phyloP scores from a whole-genome alignment of 2,329 filamentous ascomycete genomes.

The Incumbomyces lentus region DNA sequence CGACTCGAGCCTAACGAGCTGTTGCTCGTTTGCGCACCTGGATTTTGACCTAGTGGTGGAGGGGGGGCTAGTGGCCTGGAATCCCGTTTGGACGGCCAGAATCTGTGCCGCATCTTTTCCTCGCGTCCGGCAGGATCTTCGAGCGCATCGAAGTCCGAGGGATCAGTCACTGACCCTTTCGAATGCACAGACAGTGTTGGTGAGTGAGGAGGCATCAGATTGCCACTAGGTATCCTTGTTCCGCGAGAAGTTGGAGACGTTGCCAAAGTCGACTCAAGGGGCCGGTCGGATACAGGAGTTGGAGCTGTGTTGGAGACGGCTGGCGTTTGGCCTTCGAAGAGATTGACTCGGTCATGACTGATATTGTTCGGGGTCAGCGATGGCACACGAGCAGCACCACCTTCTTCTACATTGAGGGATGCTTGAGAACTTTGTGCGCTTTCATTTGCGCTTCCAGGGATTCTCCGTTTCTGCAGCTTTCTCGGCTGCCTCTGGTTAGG shows the following conservation, averaged over 20 bases:
- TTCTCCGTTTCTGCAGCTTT: slow-evolving; percentile 79
- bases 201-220: slow-evolving; percentile 58
- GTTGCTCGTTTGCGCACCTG: slow-evolving; percentile 54
- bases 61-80: slow-evolving; percentile 39
- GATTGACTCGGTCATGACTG: slow-evolving; percentile 22
- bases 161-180: slow-evolving; percentile 60
- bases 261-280: slow-evolving; percentile 6
- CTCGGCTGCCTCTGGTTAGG: slow-evolving; percentile 63
- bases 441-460: slow-evolving; percentile 64
- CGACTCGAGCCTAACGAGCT: slow-evolving; percentile 52
- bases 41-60: slow-evolving; percentile 51
- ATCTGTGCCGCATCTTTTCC: slow-evolving; percentile 61
- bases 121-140: slow-evolving; percentile 47
- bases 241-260: slow-evolving; percentile 31
- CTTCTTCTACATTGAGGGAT: slow-evolving; percentile 48
- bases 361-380: slow-evolving; percentile 23
- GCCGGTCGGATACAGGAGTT: slow-evolving; percentile 22
- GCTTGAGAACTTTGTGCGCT: slow-evolving; percentile 86
- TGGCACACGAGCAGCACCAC: slow-evolving; percentile 25
- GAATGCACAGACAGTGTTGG: slow-evolving; percentile 70
- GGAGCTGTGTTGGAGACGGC: slow-evolving; percentile 25
- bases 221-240: slow-evolving; percentile 36
- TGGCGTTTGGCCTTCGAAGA: slow-evolving; percentile 24
- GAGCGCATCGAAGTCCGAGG: slow-evolving; percentile 65
- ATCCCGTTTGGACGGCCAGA: slow-evolving; percentile 58